A percentile compares a stretch with the other conserved stretches of the same genome.
phyloP scores from a whole-genome alignment of 106 monocot species.

The Iris macrosiphon region DNA sequence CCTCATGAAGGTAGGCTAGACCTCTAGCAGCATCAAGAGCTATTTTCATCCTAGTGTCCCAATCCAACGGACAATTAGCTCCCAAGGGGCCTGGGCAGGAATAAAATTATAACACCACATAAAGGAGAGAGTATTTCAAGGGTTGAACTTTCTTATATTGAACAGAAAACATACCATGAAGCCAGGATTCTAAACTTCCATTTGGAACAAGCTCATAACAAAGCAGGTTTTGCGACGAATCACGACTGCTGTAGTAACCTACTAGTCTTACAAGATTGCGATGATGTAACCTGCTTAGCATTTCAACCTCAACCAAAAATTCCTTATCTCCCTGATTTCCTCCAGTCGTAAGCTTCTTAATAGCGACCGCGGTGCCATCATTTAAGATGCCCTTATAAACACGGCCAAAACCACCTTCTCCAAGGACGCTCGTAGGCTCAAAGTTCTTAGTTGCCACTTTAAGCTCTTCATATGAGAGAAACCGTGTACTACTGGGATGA shows the following conservation, averaged over 20 bases:
- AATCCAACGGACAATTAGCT: conserved; percentile 79
- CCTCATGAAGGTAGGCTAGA: conserved; percentile 92
- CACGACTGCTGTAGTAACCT: conserved; percentile 76
- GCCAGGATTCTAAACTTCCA: conserved; percentile 97
- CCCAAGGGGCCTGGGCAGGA: conserved; percentile 63
- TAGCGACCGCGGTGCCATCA: conserved; percentile 93
- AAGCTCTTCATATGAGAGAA: conserved; percentile 87
- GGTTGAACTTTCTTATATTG: not conserved
- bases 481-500: conserved; percentile 68
- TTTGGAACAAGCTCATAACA: conserved; percentile 97
- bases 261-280: conserved; percentile 95
- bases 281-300: conserved; percentile 95
- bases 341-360: conserved; percentile 86
- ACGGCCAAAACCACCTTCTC: conserved; percentile 95
- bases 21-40: conserved; percentile 98
- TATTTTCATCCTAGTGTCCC: conserved; percentile 98
- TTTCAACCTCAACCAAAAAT: conserved; percentile 94
- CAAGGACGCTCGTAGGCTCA: conserved; percentile 62
- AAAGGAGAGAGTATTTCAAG: not conserved
- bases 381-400: conserved; percentile 78
- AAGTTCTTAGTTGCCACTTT: conserved; percentile 94
- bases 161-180: conserved; percentile 60
- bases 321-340: conserved; percentile 96
- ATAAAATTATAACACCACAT: not conserved
- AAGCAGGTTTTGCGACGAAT: conserved; percentile 67